Conservation (phyloP, 2,329 filamentous ascomycete species). For the Juglanconis oblonga region DNA sequence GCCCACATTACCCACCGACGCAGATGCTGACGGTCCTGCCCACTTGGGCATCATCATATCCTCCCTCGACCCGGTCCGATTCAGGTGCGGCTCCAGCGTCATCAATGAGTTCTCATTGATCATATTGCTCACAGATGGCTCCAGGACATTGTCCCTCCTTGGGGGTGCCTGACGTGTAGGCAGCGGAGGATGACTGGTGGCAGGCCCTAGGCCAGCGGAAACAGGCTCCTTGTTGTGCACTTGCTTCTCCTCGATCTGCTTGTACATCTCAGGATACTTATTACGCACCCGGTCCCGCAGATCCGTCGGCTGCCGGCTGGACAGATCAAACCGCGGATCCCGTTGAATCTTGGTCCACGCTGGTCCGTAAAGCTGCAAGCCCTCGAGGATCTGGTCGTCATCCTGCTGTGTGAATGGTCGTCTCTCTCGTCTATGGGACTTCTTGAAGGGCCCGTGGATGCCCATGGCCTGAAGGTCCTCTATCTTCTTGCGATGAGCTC, state of each 20-base stretch:
- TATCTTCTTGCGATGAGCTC: constrained; percentile 41
- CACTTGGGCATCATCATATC: constrained; percentile 40
- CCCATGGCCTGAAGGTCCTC: constrained; percentile 49
- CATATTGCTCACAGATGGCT: constrained; percentile 49
- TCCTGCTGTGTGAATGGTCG: constrained; percentile 62
- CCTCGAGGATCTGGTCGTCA: constrained; percentile 59
- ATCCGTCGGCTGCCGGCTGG: constrained; percentile 59
- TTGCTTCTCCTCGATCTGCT: constrained; percentile 52
- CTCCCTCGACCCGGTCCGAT: constrained; percentile 42
- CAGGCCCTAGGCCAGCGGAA: background rate
- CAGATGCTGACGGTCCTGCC: constrained; percentile 24
- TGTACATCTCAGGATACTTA: constrained; percentile 59
- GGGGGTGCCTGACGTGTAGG: constrained; percentile 23
- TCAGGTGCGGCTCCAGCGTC: constrained; percentile 37
- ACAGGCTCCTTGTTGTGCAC: constrained; percentile 43
- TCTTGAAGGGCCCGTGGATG: constrained; percentile 61
- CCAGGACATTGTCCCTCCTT: constrained; percentile 43
- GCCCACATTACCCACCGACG: background rate
- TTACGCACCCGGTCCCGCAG: constrained; percentile 62
- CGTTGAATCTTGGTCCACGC: constrained; percentile 66
- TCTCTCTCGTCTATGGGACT: constrained; percentile 57
- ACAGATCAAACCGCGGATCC: constrained; percentile 56
- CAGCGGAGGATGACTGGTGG: background rate
- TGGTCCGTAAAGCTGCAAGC: constrained; percentile 58
- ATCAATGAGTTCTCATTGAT: constrained; percentile 43